Conservation (phyloP, 108 stramenopile species). For the Pseudonitzschia delicatissima region DNA sequence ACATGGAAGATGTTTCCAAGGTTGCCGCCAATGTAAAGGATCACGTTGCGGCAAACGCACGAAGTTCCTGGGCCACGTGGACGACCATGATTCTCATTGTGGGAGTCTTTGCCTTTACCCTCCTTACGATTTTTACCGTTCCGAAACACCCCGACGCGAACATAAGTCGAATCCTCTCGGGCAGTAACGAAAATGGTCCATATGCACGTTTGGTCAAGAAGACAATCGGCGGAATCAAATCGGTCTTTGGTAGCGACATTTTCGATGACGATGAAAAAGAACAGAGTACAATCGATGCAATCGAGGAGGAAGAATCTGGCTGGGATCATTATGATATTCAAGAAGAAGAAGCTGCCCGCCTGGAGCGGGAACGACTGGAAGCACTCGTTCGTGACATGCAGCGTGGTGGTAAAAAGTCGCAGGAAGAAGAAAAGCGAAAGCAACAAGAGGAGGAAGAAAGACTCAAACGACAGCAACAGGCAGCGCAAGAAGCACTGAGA, state of each 20-base stretch:
- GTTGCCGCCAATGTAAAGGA: conserved; percentile 50
- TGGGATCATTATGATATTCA: not conserved
- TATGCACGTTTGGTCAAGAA: not conserved
- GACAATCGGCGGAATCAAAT: not conserved
- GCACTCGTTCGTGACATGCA: conserved; percentile 14
- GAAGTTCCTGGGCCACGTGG: conserved; percentile 19
- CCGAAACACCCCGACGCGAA: conserved; percentile 35
- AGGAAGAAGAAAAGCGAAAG: not conserved
- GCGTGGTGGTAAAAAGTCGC: not conserved
- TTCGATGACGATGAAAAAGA: not conserved
- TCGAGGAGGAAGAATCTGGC: not conserved
- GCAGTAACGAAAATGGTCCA: not conserved
- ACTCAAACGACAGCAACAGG: conserved; percentile 2
- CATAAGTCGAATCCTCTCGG: not conserved
- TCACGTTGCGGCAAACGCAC: conserved; percentile 22
- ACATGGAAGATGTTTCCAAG: conserved; percentile 51
- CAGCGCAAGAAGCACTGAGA: not conserved
- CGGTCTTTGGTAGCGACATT: not conserved
- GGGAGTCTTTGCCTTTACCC: conserved; percentile 28
- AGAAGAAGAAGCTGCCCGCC: conserved; percentile 12
- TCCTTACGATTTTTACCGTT: conserved; percentile 33
- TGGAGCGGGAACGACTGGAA: conserved; percentile 28
- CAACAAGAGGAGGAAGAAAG: not conserved
- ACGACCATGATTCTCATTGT: conserved; percentile 26
- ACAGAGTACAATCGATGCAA: not conserved